Conservation (phyloP, 139 green algal species). For the Chlamydomonas sphaeroides region DNA sequence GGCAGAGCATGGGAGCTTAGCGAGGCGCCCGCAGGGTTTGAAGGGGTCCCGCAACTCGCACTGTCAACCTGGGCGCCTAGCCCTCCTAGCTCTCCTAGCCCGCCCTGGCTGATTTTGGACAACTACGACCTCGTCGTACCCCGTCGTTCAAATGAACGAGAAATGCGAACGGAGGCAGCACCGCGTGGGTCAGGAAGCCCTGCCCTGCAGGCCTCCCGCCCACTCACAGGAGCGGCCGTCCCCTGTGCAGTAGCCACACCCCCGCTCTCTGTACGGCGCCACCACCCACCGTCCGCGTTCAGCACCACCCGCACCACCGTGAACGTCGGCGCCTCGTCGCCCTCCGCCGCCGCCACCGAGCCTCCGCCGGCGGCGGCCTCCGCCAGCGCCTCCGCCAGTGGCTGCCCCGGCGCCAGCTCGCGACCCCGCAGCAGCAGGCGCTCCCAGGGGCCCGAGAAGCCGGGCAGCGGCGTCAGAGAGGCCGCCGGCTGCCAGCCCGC, state of each 20-base stretch:
- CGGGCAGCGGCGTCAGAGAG: conserved; percentile 66
- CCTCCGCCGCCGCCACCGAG: neutral
- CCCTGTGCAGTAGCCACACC: neutral
- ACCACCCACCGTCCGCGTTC: conserved; percentile 44
- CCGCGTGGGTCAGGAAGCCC: neutral
- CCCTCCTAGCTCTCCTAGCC: too few species aligned
- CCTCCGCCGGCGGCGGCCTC: neutral
- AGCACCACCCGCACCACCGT: conserved; percentile 39
- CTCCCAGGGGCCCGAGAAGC: conserved; percentile 72
- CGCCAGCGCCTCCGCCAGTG: neutral
- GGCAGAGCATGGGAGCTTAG: neutral
- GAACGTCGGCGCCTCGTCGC: neutral
- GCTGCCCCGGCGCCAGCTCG: neutral
- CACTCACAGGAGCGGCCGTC: neutral
- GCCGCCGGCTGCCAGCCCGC: conserved; percentile 52
- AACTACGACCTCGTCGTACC: too few species aligned
- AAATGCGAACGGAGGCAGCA: neutral
- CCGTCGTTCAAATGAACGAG: too few species aligned
- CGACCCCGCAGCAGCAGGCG: conserved; percentile 25
- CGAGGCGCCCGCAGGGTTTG: too few species aligned
- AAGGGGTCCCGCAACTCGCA: too few species aligned
- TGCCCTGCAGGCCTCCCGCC: too few species aligned
- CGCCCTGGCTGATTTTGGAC: too few species aligned
- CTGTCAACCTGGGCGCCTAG: too few species aligned
- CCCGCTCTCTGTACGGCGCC: too few species aligned